Evolutionary conservation across 2,329 filamentous ascomycete genomes (phyloP).

Genomic region (Teratosphaeria epicoccoides): DNA sequence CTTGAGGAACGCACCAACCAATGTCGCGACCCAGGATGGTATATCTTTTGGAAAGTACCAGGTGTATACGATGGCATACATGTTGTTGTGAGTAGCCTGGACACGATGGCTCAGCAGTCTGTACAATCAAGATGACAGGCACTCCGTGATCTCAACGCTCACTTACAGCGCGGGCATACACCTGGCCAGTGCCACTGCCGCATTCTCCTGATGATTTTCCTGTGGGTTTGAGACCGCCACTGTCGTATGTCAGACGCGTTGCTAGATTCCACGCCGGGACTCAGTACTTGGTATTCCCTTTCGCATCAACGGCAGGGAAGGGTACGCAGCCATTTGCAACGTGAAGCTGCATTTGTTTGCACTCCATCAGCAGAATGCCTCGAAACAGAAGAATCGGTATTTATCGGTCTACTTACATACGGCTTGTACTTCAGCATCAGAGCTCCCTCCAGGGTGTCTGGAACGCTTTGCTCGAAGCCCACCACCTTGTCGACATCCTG

Average conservation of each 20-base stretch:
- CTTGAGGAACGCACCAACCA: too few species aligned
- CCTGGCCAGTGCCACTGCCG: constrained; percentile 34
- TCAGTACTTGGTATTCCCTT: constrained; percentile 45
- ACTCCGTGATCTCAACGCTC: neutral
- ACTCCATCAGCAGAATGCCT: neutral
- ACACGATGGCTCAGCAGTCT: neutral
- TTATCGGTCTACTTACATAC: constrained; percentile 11
- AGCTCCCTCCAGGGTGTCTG: constrained; percentile 34
- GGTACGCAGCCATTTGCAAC: constrained; percentile 52
- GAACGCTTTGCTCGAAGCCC: constrained; percentile 43
- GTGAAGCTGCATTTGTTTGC: constrained; percentile 30
- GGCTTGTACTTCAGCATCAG: constrained; percentile 47
- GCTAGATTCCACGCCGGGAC: neutral
- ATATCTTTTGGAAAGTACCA: constrained; percentile 44
- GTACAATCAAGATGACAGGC: neutral
- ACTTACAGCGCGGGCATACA: constrained; percentile 32
- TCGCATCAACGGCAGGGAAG: constrained; percentile 49
- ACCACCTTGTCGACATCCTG: constrained; percentile 35
- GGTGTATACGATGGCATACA: constrained; percentile 41
- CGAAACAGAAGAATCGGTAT: neutral
- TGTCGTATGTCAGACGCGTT: neutral
- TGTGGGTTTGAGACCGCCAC: neutral
- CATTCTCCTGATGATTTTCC: neutral
- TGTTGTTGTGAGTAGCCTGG: constrained; percentile 28
- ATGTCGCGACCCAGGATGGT: constrained; percentile 39